Evolutionary conservation across 1,284 basidiomycete species (phyloP).

Genomic region (Tylopilus orsonianus): DNA sequence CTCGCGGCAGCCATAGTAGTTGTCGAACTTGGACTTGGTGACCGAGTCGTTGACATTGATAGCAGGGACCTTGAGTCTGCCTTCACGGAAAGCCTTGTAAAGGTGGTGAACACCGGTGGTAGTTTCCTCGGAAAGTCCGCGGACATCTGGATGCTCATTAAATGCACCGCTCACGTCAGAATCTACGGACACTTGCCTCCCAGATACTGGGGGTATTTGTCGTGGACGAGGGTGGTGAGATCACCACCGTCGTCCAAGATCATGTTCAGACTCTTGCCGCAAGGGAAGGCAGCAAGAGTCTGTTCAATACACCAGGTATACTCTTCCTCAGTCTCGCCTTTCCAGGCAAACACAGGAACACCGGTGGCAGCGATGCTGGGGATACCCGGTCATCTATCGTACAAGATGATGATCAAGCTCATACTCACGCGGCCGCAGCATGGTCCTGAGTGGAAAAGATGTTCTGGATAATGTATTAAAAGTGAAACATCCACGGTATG

Average conservation of each 20-base stretch:
- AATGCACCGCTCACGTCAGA: not conserved
- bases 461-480: constrained; percentile 58
- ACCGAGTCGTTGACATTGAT: constrained; percentile 99
- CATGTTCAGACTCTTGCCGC: constrained; percentile 91
- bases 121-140: constrained; percentile 97
- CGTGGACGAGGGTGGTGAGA: constrained; percentile 92
- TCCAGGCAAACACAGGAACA: constrained; percentile 99
- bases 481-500: constrained; percentile 3
- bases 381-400: constrained; percentile 2
- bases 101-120: constrained; percentile 99
- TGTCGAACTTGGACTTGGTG: constrained; percentile 99
- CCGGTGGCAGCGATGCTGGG: constrained; percentile 92
- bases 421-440: constrained; percentile 90
- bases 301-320: constrained; percentile 99
- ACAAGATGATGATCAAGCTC: constrained; percentile 3
- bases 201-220: constrained; percentile 93
- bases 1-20: constrained; percentile 98
- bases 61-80: constrained; percentile 95
- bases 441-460: constrained; percentile 99
- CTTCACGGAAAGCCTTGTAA: constrained; percentile 96
- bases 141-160: constrained; percentile 57
- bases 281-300: constrained; percentile 80
- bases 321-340: constrained; percentile 99
- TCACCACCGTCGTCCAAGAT: constrained; percentile 99
- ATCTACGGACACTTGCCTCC: constrained; percentile 45